Evolutionary conservation across 257 asterid genomes (phyloP), one percentile per base, ranked within the genome.

Genomic region (Plantago elongata): DNA sequence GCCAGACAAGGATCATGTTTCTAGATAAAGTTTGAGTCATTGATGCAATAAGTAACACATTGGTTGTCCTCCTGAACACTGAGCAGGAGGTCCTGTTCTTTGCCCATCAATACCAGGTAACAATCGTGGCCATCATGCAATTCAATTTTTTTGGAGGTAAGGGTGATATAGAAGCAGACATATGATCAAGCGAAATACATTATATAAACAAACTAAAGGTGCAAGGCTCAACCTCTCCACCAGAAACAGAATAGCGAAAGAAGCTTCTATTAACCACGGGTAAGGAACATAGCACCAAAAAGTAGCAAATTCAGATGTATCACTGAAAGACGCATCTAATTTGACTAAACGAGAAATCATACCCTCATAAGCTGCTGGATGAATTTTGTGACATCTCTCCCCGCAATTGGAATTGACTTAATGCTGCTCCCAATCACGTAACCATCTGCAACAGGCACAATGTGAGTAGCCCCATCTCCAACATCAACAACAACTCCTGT

Each of bases 401-500:
- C 97, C 12, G 95, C 63, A 67, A 89, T 71, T 18, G 99, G 97
- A 69, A 89, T 81, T 10, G 99, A 92, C 72, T 90, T 89, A 61
- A 92, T 89, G 89, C 99, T 92, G 79, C 97, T 80, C 69, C 97
- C 99, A 76, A 92, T 83, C 64, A 86, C 97, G 77, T 89, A 92
- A 74, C 99, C 99, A 44, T 92, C 95, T 30, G 98, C 97, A 70
- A 92, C 97, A 67, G 99, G 97, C 73, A 92, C 99, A 55, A 89
- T 85, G 67, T 92, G 99, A 45, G 97, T 83, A 81, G 95, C 99
- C 59, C 99, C 99, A 81, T 92, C 99, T 58, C 97, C 97, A 68
- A 85, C 76, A 67, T 92, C 99, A 69, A 92, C 87, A 55, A 92
- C 99, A 55, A 92, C 91, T 45, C 97, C 99, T 64, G 99, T 92